Percentiles rank a stretch among this genome's conserved stretches.
Conservation (phyloP, 495 filamentous ascomycete genomes). For the Penicillium mononematosum region DNA sequence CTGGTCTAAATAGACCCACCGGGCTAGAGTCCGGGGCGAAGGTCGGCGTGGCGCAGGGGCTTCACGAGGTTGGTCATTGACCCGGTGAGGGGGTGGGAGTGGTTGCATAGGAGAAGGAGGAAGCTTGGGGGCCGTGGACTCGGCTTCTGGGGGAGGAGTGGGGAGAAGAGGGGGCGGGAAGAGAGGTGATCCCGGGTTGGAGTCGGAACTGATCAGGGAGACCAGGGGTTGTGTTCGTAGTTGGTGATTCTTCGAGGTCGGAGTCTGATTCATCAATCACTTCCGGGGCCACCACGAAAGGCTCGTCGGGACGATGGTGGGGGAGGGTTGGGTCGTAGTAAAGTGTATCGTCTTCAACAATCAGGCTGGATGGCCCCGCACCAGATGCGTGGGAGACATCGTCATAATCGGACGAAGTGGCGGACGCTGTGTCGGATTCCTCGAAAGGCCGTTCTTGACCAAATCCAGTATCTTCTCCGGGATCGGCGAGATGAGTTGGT, state of each 20-base stretch:
- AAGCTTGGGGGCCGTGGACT: conserved; percentile 40
- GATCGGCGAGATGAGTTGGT: conserved; percentile 8
- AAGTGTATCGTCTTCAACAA: conserved; percentile 6
- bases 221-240: conserved; percentile 14
- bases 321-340: conserved; percentile 67
- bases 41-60: conserved; percentile 20
- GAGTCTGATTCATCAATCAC: conserved; percentile 1
- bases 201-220: conserved; percentile 34
- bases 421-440: conserved; percentile 18
- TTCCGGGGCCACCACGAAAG: conserved; percentile 6
- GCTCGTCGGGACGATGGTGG: conserved; percentile 60
- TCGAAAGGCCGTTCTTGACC: conserved; percentile 1
- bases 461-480: not conserved
- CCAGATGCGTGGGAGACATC: conserved; percentile 20
- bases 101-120: conserved; percentile 40
- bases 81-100: conserved; percentile 31
- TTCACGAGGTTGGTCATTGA: conserved; percentile 17
- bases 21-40: conserved; percentile 50
- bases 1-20: conserved; percentile 52
- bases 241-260: conserved; percentile 13
- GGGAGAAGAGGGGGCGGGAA: conserved; percentile 38
- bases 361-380: conserved; percentile 20
- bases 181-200: conserved; percentile 35
- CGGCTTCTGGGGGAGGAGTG: conserved; percentile 37
- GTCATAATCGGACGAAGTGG: conserved; percentile 14